Evolutionary conservation across 2,329 filamentous ascomycete species (phyloP), one percentile per base, ranked within the genome.

Genomic region (Penicillium aurantiogriseum): DNA sequence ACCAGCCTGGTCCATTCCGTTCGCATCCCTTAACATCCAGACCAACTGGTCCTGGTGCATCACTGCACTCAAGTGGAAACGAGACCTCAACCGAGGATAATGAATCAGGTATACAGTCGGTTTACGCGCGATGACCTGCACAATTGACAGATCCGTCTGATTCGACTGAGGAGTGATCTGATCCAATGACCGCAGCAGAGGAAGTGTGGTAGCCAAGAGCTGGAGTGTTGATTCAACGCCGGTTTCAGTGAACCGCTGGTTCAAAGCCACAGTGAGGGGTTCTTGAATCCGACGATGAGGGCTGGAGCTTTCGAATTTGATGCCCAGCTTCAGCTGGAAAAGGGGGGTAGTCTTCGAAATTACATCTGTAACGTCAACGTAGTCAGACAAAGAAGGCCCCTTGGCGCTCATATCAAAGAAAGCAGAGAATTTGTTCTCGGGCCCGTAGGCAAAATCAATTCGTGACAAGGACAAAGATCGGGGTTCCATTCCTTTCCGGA

Each of bases 251-350:
- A 67, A 66, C 29, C 63, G 57, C 25, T 67, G 63, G 49, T 77
- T 78, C 45, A 77, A 61, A 45, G 67, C 70, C 48, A 70, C 66
- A 2, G 71, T 69, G 13, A 78, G 64, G n/a, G 75, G 63, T 48
- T 73, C 71, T 59, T 71, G 72, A 47, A 78, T 74, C 29, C 75
- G 73, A 43, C 74, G 72, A 63, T 77, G 75, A 43, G 74, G 75
- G 49, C 72, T 77, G 25, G 66, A 62, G 33, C 57, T 58, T 57
- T 72, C 66, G 54, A 78, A 75, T 17, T 61, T 64, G 40, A 78
- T 71, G 23, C 66, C 66, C 42, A 77, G 58, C 11, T 58, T 66
- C 35, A 71, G 51, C 10, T 56, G 59, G 58, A 70, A 74, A 33
- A 74, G 56, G 4, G 65, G 62, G 45, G 67, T 62, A 11, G 60